Evolutionary conservation across 2,329 filamentous ascomycete species (phyloP), one percentile per base, ranked within the genome.

Genomic region (Emergomyces africanus): DNA sequence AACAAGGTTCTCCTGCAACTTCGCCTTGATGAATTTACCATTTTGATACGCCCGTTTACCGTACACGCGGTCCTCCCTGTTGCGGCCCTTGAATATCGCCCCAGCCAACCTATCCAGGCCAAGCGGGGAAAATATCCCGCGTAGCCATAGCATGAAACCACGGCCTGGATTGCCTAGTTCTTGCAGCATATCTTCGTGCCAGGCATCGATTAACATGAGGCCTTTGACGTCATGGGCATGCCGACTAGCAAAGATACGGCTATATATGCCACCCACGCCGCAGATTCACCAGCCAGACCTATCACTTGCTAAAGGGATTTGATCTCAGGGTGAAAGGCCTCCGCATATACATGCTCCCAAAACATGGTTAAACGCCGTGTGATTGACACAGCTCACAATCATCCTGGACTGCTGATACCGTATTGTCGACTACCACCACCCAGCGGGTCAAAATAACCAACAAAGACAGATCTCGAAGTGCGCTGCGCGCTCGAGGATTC

Each of bases 1-100:
- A 37, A 96, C 90, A 0, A 97, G 79, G 64, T 87, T 92, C 76
- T 99, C 94, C 74, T 99, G 94, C 59, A 99, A 79, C 73, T 91
- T 89, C 4, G 90, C 88, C 71, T 95, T 96, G 72, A 96, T 86
- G 70, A 83, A 86, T 71, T 91, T 95, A 62, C 88, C 89, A 28
- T 80, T 81, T 72, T 95, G 89, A 68, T 90, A 87, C 0, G 90
- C 84, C 5, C 85, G 83, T 50, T 83, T 81, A 14, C 94, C 94
- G 72, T 88, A 95, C 12, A 96, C 84, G 10, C 94, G 86, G 71
- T 97, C 92, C 69, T 87, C 83, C 42, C 88, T 84, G 1, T 81
- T 87, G 46, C 90, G 87, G 42, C 90, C 89, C 57, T 83, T 83
- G 77, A 97, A 89, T 5, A 97, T 73, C 8, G 91, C 90, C 0